Evolutionary conservation across 1,284 basidiomycete species (phyloP).

Genomic region (Malassezia furfur): DNA sequence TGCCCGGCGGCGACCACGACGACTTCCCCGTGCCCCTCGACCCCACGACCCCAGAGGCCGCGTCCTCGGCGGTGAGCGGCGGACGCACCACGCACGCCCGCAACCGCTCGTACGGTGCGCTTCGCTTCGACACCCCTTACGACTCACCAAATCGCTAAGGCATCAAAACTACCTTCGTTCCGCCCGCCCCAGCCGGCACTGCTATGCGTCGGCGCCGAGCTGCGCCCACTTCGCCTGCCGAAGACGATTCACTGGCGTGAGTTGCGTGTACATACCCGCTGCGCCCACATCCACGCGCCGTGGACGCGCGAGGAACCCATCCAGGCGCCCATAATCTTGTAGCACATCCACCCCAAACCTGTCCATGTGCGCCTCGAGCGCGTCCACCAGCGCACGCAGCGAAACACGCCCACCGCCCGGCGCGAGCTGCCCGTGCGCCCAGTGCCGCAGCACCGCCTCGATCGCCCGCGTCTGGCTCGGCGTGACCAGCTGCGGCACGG

Average conservation of each 20-base stretch:
- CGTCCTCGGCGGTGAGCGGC: constrained; percentile 11
- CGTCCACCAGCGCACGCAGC: not conserved
- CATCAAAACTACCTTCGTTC: too few species aligned
- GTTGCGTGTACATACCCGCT: not conserved
- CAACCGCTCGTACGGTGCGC: constrained; percentile 9
- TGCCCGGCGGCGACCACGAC: not conserved
- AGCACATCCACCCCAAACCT: constrained; percentile 6
- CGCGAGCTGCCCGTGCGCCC: not conserved
- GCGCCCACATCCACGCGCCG: constrained; percentile 7
- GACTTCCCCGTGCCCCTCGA: not conserved
- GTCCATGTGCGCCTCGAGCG: not conserved
- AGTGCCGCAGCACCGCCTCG: constrained; percentile 9
- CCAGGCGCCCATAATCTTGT: not conserved
- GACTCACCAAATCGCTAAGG: not conserved
- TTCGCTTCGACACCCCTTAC: constrained; percentile 7
- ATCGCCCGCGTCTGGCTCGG: constrained; percentile 16
- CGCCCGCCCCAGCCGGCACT: too few species aligned
- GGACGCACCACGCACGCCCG: constrained; percentile 11
- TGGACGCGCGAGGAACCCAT: constrained; percentile 15
- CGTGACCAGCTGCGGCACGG: constrained; percentile 11
- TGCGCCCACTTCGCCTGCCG: not conserved
- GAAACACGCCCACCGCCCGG: not conserved
- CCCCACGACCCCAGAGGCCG: not conserved
- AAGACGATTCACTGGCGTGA: constrained; percentile 8
- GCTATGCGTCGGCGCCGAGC: too few species aligned